phyloP scores from a whole-genome alignment of 1,284 basidiomycete genomes.

The Apiotrichum laibachii region DNA sequence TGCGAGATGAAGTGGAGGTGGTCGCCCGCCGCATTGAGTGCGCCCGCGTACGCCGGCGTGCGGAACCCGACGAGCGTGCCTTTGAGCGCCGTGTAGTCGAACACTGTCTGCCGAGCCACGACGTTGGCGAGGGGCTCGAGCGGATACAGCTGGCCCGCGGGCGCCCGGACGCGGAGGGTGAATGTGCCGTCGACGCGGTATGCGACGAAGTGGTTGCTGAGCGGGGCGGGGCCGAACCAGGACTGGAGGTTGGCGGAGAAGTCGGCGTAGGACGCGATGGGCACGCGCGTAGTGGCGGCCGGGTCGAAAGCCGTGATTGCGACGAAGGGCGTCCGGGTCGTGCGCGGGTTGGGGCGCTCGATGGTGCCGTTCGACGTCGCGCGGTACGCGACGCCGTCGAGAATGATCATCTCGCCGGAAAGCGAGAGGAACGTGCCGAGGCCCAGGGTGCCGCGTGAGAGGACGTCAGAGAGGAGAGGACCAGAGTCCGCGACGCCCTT shows the following conservation, averaged over 20 bases:
- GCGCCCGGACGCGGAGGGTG: conserved; percentile 11
- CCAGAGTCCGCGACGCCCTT: conserved; percentile 16
- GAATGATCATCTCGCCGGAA: conserved; percentile 18
- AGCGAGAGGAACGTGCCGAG: conserved; percentile 18
- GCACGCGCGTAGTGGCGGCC: background rate
- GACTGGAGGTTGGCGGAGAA: conserved; percentile 2
- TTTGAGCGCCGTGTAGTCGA: background rate
- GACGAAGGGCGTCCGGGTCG: conserved; percentile 8
- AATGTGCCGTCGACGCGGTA: conserved; percentile 16
- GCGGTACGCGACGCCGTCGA: conserved; percentile 17
- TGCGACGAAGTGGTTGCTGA: conserved; percentile 10
- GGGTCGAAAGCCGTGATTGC: conserved; percentile 8
- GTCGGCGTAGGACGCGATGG: conserved; percentile 4
- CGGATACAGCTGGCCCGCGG: conserved; percentile 7
- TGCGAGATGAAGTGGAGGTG: conserved; percentile 15
- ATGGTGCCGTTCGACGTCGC: background rate
- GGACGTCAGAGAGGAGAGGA: conserved; percentile 5
- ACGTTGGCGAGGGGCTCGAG: conserved; percentile 8
- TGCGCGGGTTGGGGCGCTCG: background rate
- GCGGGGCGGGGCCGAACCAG: background rate
- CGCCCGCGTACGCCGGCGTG: conserved; percentile 11
- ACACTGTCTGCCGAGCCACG: conserved; percentile 9
- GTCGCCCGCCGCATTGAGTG: conserved; percentile 14
- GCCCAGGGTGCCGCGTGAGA: conserved; percentile 16
- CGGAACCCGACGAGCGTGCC: conserved; percentile 16